Evolutionary conservation across 352 stramenopile genomes (phyloP), one percentile per base, ranked within the genome.

Genomic region (Phytophthora ramorum): DNA sequence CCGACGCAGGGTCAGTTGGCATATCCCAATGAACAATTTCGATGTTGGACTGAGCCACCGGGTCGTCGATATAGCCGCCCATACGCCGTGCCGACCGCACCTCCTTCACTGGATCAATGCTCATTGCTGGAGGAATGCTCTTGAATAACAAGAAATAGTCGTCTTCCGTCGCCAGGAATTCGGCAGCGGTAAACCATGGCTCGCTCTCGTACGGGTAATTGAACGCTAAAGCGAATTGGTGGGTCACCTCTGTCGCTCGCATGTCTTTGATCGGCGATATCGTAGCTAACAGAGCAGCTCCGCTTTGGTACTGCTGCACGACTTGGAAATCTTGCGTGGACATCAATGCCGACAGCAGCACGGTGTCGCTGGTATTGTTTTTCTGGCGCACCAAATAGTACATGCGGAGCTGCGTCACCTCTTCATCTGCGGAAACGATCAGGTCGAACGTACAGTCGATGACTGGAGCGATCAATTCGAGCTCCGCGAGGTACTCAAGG

Each of bases 21-120:
- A 82, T 17, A 6, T 38, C 40, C 71, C 76, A 79, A 34, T 57
- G 40, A 22, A 52, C 28, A 37, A 71, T 69, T 47, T 81, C 73
- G 3, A 78, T 35, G 40, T 86, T 86, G 14, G 66, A 72, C 47
- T 85, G 75, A 17, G 79, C 65, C 4, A 69, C 63, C 14, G 67
- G 56, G 9, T 67, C 49, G 8, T 66, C 38, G 17, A 83, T 65
- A 22, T 81, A 84, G 50, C 75, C 72, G 0, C 72, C 75, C 4
- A 61, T 68, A 0, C 62, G 69, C 12, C 47, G 58, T 0, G 73
- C 55, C 5, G 78, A 81, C 2, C 57, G 60, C 4, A 83, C 52
- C 26, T 71, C 26, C 3, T 66, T 68, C 1, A 34, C 53, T 7
- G 64, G 51, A 20, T 69, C 58, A 12, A 59, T 34, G 45, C 51